Base-by-base conservation (phyloP, 441 rosid genomes). In the Gossypium laxum region DNA sequence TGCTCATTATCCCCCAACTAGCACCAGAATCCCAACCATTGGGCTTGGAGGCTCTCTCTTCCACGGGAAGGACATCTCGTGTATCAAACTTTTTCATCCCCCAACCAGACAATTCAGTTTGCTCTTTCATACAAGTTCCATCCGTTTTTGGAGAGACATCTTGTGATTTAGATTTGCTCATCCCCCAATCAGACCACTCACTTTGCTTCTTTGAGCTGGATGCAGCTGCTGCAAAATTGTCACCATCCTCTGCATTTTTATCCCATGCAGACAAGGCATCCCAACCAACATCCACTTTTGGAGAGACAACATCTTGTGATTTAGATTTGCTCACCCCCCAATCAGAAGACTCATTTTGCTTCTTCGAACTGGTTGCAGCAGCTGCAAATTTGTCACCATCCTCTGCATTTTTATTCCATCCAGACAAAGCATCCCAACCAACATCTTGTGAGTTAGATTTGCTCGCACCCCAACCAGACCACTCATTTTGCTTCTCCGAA, bases 51-150 rank as follows among this genome's bases (percentile, higher is more conserved):
- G 74, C 58, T 67, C 74, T 73, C 70, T 66, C 70, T 48, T 48
- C 57, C 43, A 48, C 43, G 38, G 8, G 50, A 22, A 17, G 26
- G 18, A 1, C 74, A 60, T 58, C 78, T 38, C 50, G 68, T 22
- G 26, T 28, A 56, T 59, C 78, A 12, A 74, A 32, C 60, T 65
- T 74, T 58, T 62, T 60, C 5, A 57, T 32, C 19, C 75, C 82
- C 91, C 92, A 88, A 63, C 67, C 75, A 60, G 82, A 79, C 81
- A 81, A 12, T 64, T 64, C 32, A 21, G 69, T 21, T 41, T 11
- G 4, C 54, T 43, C 69, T 2, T 43, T 12, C 54, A 43, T 17
- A 62, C 3, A 80, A 41, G 84, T 19, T 64, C 69, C 70, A 75
- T 57, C 72, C 12, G 41, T 14, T 47, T 47, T 47, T 11, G 17